Evolutionary conservation across 1,284 basidiomycete species (phyloP), one percentile per base, ranked within the genome.

Genomic region (Paramarasmius palmivorus): DNA sequence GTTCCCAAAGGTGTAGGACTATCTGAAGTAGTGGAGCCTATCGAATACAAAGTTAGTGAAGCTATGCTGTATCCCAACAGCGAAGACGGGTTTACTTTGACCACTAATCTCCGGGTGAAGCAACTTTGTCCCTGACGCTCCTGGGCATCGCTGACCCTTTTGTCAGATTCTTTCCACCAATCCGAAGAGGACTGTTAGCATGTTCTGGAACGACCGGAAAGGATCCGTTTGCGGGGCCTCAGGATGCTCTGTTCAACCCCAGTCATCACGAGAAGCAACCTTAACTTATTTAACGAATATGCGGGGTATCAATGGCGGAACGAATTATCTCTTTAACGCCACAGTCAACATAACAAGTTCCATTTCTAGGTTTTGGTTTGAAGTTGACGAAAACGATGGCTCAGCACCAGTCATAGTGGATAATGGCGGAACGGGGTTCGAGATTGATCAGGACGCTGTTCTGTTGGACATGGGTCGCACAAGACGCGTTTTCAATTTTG

Each of bases 1-100:
- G 55, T 59, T 19, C 58, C 58, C 12, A 55, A 45, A 38, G 35
- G 14, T 35, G 58, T 57, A 5, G 12, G 41, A 14, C 15, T 57
- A 41, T 42, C 56, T 2, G 56, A 50, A 29, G 12, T 26, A 9
- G 37, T 56, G 10, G 54, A 56, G 39, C 53, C 48, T n/a, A 20
- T 50, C 14, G 25, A 55, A 22, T 38, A 36, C 17, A 55, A 55
- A 45, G 36, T 46, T 2, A 14, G 22, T n/a, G 25, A 34, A 8
- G 19, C 29, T 10, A 8, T 10, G 14, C 17, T 46, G 23, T 46
- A 12, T 25, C 44, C 44, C 41, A 15, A 4, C 19, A 44, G 9
- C 41, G 22, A 44, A 9, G 41, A 20, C 6, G 6, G 7, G 8
- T 44, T 44, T 7, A 19, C 17, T 7, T 23, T 44, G 7, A 20